Evolutionary conservation across 441 rosid species (phyloP), one percentile per base, ranked within the genome.

Genomic region (Jatropha podagrica): DNA sequence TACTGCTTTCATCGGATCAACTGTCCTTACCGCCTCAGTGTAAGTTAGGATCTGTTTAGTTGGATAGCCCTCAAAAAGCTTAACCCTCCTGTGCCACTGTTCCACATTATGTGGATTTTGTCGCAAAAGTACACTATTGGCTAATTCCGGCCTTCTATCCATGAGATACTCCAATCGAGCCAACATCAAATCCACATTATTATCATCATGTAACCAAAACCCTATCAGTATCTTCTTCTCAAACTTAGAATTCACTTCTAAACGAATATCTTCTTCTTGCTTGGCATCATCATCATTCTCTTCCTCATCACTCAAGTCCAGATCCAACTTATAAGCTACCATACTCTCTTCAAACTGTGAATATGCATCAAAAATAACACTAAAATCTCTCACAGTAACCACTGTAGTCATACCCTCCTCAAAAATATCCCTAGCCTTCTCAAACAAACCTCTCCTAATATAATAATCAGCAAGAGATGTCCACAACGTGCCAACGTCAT

Each of bases 31-130:
- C 7, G 99, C 96, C 84, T 95, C 98, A 3, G 99, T 93, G 76
- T 88, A 95, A 1, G 95, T 95, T 73, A 93, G 84, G 55, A 95
- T 92, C 89, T 95, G 98, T 82, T 86, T 93, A 5, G 88, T 87
- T 58, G 96, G 94, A 60, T 92, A 86, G 68, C 91, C 96, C 69
- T 90, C 94, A 78, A 92, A 94, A 38, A 95, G 82, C 87, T 88
- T 92, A 58, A 93, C 96, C 76, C 99, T 88, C 46, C 93, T 86
- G 76, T 93, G 98, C 97, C 99, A 93, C 54, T 95, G 99, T 70
- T 95, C 99, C 78, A 95, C 97, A 74, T 95, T 90, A 82, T 95
- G 99, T 7, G 99, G 99, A 86, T 95, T 95, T 76, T 93, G 98
- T 55, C 97, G 87, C 68, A 95, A 73, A 73, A 95, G 95, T 9